A percentile compares a stretch with the other conserved stretches of the same genome.
phyloP scores from a whole-genome alignment of 331 rosid genomes.

The Telfairia occidentalis region DNA sequence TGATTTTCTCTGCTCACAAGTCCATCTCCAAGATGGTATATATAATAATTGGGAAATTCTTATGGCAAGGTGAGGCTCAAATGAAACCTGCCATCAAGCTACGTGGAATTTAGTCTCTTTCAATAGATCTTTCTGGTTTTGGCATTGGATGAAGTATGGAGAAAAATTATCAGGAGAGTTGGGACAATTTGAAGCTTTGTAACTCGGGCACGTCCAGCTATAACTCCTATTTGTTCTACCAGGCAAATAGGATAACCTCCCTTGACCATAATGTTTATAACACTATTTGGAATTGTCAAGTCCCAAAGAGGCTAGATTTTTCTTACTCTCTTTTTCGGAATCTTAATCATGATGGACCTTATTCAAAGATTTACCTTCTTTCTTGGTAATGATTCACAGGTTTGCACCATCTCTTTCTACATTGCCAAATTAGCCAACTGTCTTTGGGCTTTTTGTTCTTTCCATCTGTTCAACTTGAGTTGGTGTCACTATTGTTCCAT shows the following conservation, averaged over 20 bases:
- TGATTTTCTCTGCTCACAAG: background rate
- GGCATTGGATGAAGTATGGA: background rate
- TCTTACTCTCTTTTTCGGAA: too few species aligned
- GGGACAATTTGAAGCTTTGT: background rate
- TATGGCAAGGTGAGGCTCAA: background rate
- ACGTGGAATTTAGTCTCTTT: too few species aligned
- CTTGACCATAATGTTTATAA: too few species aligned
- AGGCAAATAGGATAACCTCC: background rate
- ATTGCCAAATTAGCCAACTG: background rate
- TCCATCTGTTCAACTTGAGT: background rate
- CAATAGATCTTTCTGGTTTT: background rate
- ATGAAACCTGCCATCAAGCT: background rate
- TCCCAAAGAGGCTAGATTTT: background rate
- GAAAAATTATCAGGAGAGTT: background rate
- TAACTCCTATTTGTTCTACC: background rate
- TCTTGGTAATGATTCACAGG: background rate
- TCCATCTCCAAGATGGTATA: background rate
- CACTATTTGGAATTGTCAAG: background rate
- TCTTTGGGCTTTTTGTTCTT: background rate
- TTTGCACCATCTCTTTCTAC: background rate
- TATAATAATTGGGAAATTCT: background rate
- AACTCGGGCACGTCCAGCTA: background rate
- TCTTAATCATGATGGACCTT: too few species aligned
- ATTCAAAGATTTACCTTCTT: background rate
- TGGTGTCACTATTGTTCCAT: background rate